Conservation (phyloP, 768 basidiomycete species). For the Rhodotorula diobovata region DNA sequence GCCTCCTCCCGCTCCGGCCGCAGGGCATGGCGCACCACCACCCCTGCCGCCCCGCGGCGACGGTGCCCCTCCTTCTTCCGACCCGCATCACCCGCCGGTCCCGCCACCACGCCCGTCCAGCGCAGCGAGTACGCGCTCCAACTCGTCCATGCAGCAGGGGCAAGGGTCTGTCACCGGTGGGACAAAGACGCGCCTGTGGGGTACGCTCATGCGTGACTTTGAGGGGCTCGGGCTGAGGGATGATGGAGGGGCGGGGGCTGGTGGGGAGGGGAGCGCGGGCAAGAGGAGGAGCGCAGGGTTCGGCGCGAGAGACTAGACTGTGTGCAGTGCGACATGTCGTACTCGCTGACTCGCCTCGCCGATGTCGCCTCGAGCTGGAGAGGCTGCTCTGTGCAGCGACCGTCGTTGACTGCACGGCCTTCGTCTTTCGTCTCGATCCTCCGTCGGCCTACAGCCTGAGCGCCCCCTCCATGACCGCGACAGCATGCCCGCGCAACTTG, state of each 20-base stretch:
- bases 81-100: neutral
- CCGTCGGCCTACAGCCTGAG: neutral
- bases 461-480: neutral
- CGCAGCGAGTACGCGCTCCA: neutral
- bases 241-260: neutral
- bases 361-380: too few relatives aligned
- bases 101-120: neutral
- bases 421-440: too few relatives aligned
- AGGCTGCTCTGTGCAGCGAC: too few relatives aligned
- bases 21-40: neutral
- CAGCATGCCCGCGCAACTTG: neutral
- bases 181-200: constrained; percentile 24
- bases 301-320: neutral
- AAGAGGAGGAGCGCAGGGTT: neutral
- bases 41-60: neutral
- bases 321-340: too few relatives aligned
- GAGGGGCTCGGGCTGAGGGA: constrained; percentile 28
- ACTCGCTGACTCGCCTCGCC: too few relatives aligned
- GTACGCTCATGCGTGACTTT: constrained; percentile 30
- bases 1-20: neutral
- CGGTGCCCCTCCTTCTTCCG: neutral
- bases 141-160: neutral
- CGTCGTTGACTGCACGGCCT: too few relatives aligned
- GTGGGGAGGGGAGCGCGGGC: neutral
- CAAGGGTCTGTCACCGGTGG: neutral